A percentile compares a stretch with the other conserved stretches of the same genome.
Evolutionary conservation across 257 asterid genomes (phyloP).

Genomic region (Plantago elongata): DNA sequence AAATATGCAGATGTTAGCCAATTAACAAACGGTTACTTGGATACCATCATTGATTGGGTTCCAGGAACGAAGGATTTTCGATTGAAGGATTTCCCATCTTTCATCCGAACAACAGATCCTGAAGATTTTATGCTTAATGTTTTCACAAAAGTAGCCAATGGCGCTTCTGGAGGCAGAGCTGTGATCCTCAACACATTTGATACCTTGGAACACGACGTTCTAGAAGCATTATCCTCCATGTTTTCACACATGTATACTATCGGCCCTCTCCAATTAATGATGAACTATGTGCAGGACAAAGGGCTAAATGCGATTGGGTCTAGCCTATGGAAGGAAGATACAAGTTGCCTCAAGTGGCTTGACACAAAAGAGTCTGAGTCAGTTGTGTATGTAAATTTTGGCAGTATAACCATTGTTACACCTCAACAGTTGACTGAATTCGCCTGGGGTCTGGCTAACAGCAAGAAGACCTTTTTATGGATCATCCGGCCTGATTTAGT

Average conservation of each 20-base stretch:
- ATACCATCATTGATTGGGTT: constrained; percentile 28
- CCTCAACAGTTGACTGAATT: constrained; percentile 35
- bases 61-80: constrained; percentile 35
- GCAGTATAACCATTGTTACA: constrained; percentile 35
- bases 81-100: constrained; percentile 35
- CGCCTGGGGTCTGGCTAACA: constrained; percentile 51
- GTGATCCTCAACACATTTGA: constrained; percentile 44
- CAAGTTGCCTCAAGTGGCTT: constrained; percentile 36
- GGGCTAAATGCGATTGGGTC: constrained; percentile 20
- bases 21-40: constrained; percentile 39
- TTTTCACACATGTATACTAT: constrained; percentile 20
- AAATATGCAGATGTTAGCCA: constrained; percentile 28
- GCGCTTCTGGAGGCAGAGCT: constrained; percentile 25
- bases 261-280: constrained; percentile 34
- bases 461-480: constrained; percentile 39
- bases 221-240: constrained; percentile 30
- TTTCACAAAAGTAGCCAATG: not conserved
- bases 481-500: constrained; percentile 41
- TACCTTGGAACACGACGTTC: constrained; percentile 27
- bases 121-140: constrained; percentile 31
- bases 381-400: constrained; percentile 39
- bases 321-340: constrained; percentile 44
- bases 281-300: constrained; percentile 22
- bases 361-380: constrained; percentile 29
- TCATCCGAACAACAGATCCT: constrained; percentile 29